These are phyloP conservation scores for Gracilaria gracilis DNA, from an alignment of 23 red algal genomes.

Conservation along the genomic window DNA sequence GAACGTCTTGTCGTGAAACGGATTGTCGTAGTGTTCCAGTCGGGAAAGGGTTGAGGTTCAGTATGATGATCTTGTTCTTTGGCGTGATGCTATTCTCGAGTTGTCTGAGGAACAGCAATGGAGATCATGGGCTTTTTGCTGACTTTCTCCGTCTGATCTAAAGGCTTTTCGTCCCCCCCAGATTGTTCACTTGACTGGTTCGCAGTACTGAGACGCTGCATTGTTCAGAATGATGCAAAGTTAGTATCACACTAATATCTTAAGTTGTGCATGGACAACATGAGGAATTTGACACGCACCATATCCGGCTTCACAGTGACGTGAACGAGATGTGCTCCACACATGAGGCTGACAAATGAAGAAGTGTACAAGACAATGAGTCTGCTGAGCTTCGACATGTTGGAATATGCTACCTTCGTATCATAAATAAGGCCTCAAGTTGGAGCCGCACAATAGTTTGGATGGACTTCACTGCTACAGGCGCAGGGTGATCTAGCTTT, in stretches of 20 bases:
- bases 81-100: neutral
- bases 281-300: slow-evolving; percentile 24
- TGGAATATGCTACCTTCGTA: neutral
- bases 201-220: neutral
- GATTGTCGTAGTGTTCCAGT: no score
- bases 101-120: slow-evolving; percentile 27
- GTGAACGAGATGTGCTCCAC: slow-evolving; percentile 63
- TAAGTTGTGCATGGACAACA: neutral
- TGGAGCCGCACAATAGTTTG: no score
- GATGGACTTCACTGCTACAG: no score
- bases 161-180: neutral
- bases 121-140: slow-evolving; percentile 7
- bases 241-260: neutral
- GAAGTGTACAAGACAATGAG: slow-evolving; percentile 50
- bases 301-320: slow-evolving; percentile 67
- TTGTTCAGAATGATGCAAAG: neutral
- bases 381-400: slow-evolving; percentile 17
- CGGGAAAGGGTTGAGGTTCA: neutral
- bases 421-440: no score
- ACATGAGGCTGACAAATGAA: slow-evolving; percentile 53
- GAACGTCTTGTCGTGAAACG: neutral
- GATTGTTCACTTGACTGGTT: neutral
- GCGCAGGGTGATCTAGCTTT: no score
- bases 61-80: neutral
- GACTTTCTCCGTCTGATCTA: neutral